Conservation (phyloP, 2,329 filamentous ascomycete species). For the Hypoxylon sp. region DNA sequence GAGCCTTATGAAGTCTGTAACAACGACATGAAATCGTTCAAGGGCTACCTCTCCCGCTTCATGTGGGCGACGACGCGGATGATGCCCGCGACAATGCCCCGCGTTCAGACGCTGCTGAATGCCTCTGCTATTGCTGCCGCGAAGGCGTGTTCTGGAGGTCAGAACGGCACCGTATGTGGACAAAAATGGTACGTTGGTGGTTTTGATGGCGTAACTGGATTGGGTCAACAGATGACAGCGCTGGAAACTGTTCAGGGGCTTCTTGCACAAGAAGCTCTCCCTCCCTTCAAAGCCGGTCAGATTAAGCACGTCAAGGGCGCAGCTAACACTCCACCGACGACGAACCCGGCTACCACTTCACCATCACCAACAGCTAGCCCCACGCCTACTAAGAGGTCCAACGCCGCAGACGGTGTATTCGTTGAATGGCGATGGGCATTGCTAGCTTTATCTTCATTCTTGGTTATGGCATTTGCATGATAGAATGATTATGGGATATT, state of each 20-base stretch:
- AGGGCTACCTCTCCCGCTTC: constrained; percentile 76
- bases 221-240: constrained; percentile 76
- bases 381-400: constrained; percentile 11
- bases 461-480: constrained; percentile 24
- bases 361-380: constrained; percentile 8
- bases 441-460: constrained; percentile 12
- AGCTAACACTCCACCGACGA: constrained; percentile 9
- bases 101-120: constrained; percentile 65
- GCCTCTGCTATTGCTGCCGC: constrained; percentile 70
- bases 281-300: constrained; percentile 64
- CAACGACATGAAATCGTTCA: constrained; percentile 76
- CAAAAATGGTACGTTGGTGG: constrained; percentile 72
- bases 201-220: constrained; percentile 68
- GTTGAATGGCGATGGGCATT: constrained; percentile 16
- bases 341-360: constrained; percentile 24
- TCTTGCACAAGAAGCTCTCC: constrained; percentile 60
- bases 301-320: constrained; percentile 61
- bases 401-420: constrained; percentile 6
- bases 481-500: constrained; percentile 15
- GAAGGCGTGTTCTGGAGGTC: constrained; percentile 69
- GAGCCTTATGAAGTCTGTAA: constrained; percentile 71
- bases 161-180: constrained; percentile 69
- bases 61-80: constrained; percentile 71
- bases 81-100: constrained; percentile 66
- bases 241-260: constrained; percentile 75